phyloP scores from a whole-genome alignment of 768 basidiomycete genomes.

The Pleurotus citrinopileatus region DNA sequence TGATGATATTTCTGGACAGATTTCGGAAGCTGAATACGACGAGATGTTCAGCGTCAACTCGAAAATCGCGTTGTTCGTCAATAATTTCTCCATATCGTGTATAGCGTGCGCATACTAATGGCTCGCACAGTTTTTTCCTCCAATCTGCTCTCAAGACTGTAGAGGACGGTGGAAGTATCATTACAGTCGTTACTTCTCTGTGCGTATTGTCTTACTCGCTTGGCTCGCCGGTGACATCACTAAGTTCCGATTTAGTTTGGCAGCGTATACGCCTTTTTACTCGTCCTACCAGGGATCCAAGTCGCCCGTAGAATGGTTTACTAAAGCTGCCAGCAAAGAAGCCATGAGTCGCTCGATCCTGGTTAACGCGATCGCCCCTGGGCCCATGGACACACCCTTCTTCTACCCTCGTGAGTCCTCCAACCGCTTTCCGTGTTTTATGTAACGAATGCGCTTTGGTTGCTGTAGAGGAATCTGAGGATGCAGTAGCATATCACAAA shows the following conservation, averaged over 20 bases:
- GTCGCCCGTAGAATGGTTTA: slow-evolving; percentile 2
- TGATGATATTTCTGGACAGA: neutral
- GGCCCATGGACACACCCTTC: neutral
- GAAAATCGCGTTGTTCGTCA: neutral
- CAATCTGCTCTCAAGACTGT: neutral
- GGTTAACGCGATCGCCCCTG: neutral
- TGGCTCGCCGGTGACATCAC: neutral
- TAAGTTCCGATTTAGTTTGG: neutral
- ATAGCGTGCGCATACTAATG: neutral
- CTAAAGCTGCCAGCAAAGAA: neutral
- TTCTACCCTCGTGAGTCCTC: neutral
- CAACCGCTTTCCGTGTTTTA: neutral
- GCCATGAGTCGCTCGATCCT: neutral
- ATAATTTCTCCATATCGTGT: neutral
- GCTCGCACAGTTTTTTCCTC: neutral
- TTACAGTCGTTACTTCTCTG: neutral
- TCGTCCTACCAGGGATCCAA: slow-evolving; percentile 1
- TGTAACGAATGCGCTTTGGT: neutral
- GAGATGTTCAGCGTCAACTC: slow-evolving; percentile 1
- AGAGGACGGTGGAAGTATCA: neutral
- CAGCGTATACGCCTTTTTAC: neutral
- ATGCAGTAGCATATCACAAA: neutral
- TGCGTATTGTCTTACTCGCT: neutral
- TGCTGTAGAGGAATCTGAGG: neutral
- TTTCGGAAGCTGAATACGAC: neutral